Evolutionary conservation across 257 asterid genomes (phyloP).

Genomic region (Primulina eburnea): DNA sequence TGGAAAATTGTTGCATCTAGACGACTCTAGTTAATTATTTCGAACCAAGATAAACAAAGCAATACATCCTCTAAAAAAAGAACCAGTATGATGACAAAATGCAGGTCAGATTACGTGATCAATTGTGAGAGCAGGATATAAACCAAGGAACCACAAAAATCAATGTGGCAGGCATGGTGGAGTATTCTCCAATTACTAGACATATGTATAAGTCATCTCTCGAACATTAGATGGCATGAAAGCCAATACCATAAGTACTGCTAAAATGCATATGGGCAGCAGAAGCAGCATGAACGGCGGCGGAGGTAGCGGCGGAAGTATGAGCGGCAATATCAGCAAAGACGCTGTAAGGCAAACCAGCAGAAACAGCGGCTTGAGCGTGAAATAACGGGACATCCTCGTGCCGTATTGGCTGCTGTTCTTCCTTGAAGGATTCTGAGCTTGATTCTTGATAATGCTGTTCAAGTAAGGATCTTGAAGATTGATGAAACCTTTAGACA

Average conservation of each 20-base stretch:
- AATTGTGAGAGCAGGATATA: not conserved
- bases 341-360: conserved; percentile 37
- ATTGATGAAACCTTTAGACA: conserved; percentile 1
- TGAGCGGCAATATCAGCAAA: conserved; percentile 38
- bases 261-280: conserved; percentile 38
- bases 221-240: conserved; percentile 36
- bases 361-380: conserved; percentile 31
- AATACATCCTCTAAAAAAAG: no score
- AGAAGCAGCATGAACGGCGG: conserved; percentile 49
- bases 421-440: not conserved
- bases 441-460: conserved; percentile 14
- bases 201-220: conserved; percentile 8
- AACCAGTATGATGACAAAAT: no score
- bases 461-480: conserved; percentile 5
- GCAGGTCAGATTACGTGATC: not conserved
- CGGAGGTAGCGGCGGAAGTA: conserved; percentile 54
- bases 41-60: not conserved
- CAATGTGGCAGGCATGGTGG: not conserved
- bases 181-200: conserved; percentile 3
- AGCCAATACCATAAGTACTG: conserved; percentile 41
- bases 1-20: not conserved
- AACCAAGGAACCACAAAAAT: not conserved
- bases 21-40: not conserved
- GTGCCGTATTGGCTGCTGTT: conserved; percentile 11
- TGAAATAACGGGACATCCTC: conserved; percentile 30